Evolutionary conservation across 495 filamentous ascomycete genomes (phyloP), one percentile per base, ranked within the genome.

Genomic region (Penicillium maclennaniae): DNA sequence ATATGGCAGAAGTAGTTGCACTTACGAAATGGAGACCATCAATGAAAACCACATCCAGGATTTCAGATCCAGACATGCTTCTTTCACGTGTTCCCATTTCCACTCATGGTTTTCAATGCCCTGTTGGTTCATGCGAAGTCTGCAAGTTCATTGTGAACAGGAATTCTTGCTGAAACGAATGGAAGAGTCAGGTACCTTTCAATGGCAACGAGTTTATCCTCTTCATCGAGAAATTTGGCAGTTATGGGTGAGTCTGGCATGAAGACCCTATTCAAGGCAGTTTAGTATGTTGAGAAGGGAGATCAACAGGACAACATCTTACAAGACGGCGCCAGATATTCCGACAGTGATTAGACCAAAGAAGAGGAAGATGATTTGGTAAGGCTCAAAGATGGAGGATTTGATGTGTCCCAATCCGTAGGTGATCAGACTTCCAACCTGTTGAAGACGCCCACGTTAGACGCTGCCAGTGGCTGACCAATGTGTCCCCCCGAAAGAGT

Each of bases 21-120:
- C 68, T 49, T 62, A 78, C 68, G 75, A 76, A 37, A 78, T 73
- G 7, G 71, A 60, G 51, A 74, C 76, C 56, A 87, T 79, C 53
- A 85, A 62, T 3, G 78, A 64, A 58, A 87, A 86, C 84, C 84
- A 87, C 25, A 82, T 67, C 76, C 82, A 84, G 1, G 84, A 85
- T 69, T 88, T 88, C 10, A 81, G 47, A 57, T 88, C 85, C 17
- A 79, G 60, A 25, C 79, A 70, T 15, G 80, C 79, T 58, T 88
- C 85, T 42, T 69, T 71, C 0, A 87, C 80, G 58, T 85, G 82
- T 17, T 81, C 77, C 77, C 80, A 84, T 60, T 79, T 79, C 81
- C 81, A 85, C 38, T 77, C 69, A 34, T 79, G 71, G 14, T 72
- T 82, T 26, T 79, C 69, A 8, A 83, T 71, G 28, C 82, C 81